Conservation (phyloP, 2,329 filamentous ascomycete genomes). For the Aureobasidium uvarum region DNA sequence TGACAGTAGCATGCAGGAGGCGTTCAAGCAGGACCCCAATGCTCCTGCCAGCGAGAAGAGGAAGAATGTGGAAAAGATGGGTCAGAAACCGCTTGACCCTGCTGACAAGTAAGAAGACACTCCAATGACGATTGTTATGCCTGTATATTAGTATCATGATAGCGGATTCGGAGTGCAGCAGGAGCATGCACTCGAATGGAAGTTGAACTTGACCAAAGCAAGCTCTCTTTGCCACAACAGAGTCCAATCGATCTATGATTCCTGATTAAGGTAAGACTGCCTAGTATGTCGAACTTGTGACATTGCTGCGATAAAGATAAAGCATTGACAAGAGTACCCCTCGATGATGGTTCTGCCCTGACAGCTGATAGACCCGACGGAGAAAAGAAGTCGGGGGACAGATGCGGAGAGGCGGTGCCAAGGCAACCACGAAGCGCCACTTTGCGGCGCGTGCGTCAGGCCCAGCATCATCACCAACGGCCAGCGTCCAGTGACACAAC, state of each 20-base stretch:
- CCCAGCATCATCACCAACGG: slow-evolving; percentile 17
- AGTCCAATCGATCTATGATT: no score
- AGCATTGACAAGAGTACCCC: neutral
- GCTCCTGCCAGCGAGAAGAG: slow-evolving; percentile 31
- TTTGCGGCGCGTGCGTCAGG: slow-evolving; percentile 5
- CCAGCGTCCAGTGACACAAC: slow-evolving; percentile 1
- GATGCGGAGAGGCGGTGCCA: slow-evolving; percentile 20
- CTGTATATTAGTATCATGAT: slow-evolving; percentile 1
- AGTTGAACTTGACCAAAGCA: neutral
- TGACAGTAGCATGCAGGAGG: slow-evolving; percentile 37
- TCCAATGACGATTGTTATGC: no score
- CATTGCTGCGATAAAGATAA: neutral
- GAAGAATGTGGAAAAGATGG: slow-evolving; percentile 30
- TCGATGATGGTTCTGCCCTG: neutral
- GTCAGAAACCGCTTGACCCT: slow-evolving; percentile 31
- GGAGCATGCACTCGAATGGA: neutral
- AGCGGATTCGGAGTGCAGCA: neutral
- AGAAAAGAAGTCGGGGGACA: neutral
- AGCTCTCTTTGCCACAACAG: no score
- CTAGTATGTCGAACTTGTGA: no score
- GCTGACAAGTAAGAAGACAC: slow-evolving; percentile 28
- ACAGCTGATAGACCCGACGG: neutral
- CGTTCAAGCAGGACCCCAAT: slow-evolving; percentile 30
- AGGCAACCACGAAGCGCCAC: neutral
- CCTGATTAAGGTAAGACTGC: no score